phyloP scores from a whole-genome alignment of 495 filamentous ascomycete species.

The Trichoderma virens region DNA sequence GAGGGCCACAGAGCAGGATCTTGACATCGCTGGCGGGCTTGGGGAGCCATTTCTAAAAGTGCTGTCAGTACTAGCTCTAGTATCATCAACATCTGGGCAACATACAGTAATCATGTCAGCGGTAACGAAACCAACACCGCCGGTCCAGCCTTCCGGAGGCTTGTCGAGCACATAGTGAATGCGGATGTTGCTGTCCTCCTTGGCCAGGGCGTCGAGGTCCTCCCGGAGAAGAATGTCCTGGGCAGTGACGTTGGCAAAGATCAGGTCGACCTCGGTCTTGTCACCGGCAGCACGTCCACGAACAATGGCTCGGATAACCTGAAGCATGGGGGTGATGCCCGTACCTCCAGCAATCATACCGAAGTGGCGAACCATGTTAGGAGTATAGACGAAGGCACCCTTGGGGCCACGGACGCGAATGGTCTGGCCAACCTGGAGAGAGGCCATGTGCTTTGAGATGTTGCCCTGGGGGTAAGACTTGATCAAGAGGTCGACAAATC shows the following conservation, averaged over 20 bases:
- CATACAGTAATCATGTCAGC: slow-evolving; percentile 89
- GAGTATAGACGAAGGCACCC: slow-evolving; percentile 92
- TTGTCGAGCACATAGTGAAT: slow-evolving; percentile 96
- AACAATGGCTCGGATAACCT: slow-evolving; percentile 86
- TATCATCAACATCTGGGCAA: slow-evolving; percentile 4
- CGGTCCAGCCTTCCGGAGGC: slow-evolving; percentile 81
- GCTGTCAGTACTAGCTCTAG: not conserved
- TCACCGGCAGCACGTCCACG: slow-evolving; percentile 73
- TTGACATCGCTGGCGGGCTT: slow-evolving; percentile 82
- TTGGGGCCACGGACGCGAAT: slow-evolving; percentile 90
- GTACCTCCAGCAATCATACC: slow-evolving; percentile 98
- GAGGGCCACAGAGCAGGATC: slow-evolving; percentile 92
- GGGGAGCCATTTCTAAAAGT: slow-evolving; percentile 58
- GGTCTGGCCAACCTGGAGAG: slow-evolving; percentile 70
- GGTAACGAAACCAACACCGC: slow-evolving; percentile 89
- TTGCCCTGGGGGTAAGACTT: slow-evolving; percentile 97
- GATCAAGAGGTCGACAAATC: slow-evolving; percentile 92
- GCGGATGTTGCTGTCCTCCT: slow-evolving; percentile 69
- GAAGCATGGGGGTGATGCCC: slow-evolving; percentile 96
- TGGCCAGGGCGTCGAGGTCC: slow-evolving; percentile 71
- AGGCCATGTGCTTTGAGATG: slow-evolving; percentile 85
- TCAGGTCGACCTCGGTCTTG: slow-evolving; percentile 79
- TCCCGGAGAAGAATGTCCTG: slow-evolving; percentile 92
- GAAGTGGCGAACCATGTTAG: slow-evolving; percentile 88
- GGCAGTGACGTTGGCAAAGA: slow-evolving; percentile 91